These are phyloP conservation scores for Scenedesmus sp. DNA, from an alignment of 163 green algal genomes.

Conservation along the genomic window DNA sequence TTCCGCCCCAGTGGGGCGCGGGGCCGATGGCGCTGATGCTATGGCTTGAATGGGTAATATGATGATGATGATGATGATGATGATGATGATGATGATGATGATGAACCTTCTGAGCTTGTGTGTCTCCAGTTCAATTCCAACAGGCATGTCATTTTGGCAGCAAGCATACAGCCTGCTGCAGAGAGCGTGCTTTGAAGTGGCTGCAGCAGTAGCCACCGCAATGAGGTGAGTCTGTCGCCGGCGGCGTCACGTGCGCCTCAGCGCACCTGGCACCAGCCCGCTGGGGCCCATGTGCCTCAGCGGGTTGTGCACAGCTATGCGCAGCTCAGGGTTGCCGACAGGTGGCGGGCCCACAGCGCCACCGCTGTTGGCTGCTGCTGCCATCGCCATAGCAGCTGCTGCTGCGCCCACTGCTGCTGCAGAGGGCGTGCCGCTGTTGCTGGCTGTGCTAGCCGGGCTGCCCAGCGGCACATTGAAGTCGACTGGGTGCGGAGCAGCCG, in stretches of 20 bases:
- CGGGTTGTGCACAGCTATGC: constrained; percentile 52
- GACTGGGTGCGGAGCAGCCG: not conserved
- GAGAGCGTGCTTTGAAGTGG: no score
- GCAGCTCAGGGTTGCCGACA: constrained; percentile 39
- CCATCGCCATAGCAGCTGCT: constrained; percentile 18
- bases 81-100: no score
- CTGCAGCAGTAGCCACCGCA: no score
- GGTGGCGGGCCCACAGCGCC: not conserved
- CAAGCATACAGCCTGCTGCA: no score
- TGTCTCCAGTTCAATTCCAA: no score
- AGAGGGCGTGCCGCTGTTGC: not conserved
- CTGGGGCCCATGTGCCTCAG: constrained; percentile 52
- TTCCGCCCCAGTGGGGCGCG: no score
- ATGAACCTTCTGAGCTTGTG: no score
- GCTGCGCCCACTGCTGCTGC: constrained; percentile 1
- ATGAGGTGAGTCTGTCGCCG: no score
- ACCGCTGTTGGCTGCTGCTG: not conserved
- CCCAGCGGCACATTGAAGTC: constrained; percentile 38
- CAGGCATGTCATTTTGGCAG: no score
- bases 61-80: no score
- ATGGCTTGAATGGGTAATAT: no score
- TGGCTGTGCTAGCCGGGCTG: constrained; percentile 21
- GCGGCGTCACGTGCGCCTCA: not conserved
- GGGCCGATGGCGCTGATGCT: no score
- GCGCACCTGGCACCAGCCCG: not conserved